These are phyloP conservation scores for Suillus placidus DNA, from an alignment of 768 basidiomycete species.

Conservation along the genomic window DNA sequence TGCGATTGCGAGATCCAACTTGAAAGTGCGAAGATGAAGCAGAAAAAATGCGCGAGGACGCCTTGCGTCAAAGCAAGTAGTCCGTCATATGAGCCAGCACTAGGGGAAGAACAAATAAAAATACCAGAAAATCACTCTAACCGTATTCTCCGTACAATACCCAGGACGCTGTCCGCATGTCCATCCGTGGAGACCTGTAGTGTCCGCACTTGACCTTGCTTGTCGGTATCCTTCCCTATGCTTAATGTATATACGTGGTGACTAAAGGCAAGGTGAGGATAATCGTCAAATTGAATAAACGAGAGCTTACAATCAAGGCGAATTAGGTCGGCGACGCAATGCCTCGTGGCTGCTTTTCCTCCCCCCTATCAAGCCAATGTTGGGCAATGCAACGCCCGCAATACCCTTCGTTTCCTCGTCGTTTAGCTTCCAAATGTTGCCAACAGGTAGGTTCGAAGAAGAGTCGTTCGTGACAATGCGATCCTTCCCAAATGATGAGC, in stretches of 20 bases:
- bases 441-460: slow-evolving; percentile 34
- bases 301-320: slow-evolving; percentile 24
- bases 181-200: neutral
- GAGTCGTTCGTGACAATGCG: slow-evolving; percentile 31
- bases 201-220: neutral
- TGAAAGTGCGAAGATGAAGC: slow-evolving; percentile 24
- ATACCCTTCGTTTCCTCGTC: slow-evolving; percentile 68
- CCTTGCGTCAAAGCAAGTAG: slow-evolving; percentile 30
- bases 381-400: slow-evolving; percentile 51
- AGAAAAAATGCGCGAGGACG: slow-evolving; percentile 6
- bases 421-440: slow-evolving; percentile 73
- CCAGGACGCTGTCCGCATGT: slow-evolving; percentile 11
- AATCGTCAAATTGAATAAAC: neutral
- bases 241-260: neutral
- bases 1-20: slow-evolving; percentile 36
- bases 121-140: slow-evolving; percentile 28
- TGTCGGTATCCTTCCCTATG: slow-evolving; percentile 9
- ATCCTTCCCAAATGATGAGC: slow-evolving; percentile 29
- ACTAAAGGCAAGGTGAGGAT: neutral
- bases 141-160: slow-evolving; percentile 24
- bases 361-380: slow-evolving; percentile 41
- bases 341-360: slow-evolving; percentile 44
- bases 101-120: slow-evolving; percentile 29
- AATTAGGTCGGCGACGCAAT: slow-evolving; percentile 23
- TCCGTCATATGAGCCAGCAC: slow-evolving; percentile 30